Evolutionary conservation across 768 basidiomycete species (phyloP).

Genomic region (Gloeophyllum trabeum): DNA sequence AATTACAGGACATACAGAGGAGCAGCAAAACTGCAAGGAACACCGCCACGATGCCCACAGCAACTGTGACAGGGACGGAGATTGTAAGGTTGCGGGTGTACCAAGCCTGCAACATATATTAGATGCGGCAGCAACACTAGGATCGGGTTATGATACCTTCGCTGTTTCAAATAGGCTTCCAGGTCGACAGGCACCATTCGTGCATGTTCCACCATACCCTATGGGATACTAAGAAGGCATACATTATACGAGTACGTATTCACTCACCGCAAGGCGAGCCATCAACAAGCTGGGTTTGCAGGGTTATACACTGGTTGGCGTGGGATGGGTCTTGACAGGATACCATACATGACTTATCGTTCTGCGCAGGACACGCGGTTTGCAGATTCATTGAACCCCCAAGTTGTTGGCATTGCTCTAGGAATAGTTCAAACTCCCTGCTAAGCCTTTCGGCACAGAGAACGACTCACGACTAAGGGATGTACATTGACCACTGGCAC

Average conservation of each 20-base stretch:
- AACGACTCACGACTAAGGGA: constrained; percentile 48
- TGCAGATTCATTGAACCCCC: constrained; percentile 63
- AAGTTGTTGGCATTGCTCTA: constrained; percentile 67
- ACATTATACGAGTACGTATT: constrained; percentile 2
- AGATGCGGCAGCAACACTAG: constrained; percentile 4
- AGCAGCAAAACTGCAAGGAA: constrained; percentile 23
- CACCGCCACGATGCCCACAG: constrained; percentile 51
- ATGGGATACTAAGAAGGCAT: constrained; percentile 5
- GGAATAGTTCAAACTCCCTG: constrained; percentile 1
- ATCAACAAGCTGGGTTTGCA: constrained; percentile 64
- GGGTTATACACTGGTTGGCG: constrained; percentile 50
- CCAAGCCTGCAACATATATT: constrained; percentile 41
- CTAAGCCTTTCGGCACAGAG: constrained; percentile 4
- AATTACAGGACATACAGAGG: constrained; percentile 4
- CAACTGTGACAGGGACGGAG: constrained; percentile 68
- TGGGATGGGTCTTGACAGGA: constrained; percentile 65
- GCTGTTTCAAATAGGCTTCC: constrained; percentile 49
- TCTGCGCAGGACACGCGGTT: constrained; percentile 51
- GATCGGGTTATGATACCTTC: constrained; percentile 28
- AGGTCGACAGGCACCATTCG: constrained; percentile 46
- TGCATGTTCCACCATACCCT: constrained; percentile 68
- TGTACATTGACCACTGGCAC: constrained; percentile 74
- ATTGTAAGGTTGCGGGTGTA: constrained; percentile 69
- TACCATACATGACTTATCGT: constrained; percentile 63
- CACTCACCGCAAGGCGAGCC: constrained; percentile 77